Conservation (phyloP, 208 protist species). For the Leishmania aethiopica region DNA sequence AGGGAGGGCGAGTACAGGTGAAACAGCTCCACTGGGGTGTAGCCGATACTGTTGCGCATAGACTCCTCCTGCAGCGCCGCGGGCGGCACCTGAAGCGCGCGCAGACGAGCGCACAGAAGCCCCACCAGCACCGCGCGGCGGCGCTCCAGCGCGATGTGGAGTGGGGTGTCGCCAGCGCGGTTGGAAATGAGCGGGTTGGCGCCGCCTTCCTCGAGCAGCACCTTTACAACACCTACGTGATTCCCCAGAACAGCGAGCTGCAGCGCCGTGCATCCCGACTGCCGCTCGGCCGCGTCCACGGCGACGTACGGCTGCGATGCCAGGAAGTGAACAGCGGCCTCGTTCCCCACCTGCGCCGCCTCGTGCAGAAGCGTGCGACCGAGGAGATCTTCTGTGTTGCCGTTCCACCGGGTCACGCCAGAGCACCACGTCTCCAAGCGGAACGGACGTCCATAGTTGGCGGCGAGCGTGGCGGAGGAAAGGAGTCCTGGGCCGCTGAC, state of each 20-base stretch:
- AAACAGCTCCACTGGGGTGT: conserved; percentile 68
- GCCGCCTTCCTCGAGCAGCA: conserved; percentile 49
- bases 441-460: conserved; percentile 39
- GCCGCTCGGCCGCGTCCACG: conserved; percentile 49
- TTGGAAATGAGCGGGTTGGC: conserved; percentile 32
- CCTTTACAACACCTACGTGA: conserved; percentile 41
- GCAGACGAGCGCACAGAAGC: conserved; percentile 57
- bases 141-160: conserved; percentile 67
- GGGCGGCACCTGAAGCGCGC: conserved; percentile 26
- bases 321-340: conserved; percentile 58
- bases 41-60: conserved; percentile 48
- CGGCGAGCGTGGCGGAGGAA: conserved; percentile 19
- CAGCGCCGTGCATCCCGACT: conserved; percentile 61
- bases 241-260: conserved; percentile 61
- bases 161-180: conserved; percentile 49
- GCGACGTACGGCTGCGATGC: conserved; percentile 61
- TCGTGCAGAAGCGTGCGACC: conserved; percentile 84
- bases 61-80: conserved; percentile 19
- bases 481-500: conserved; percentile 13
- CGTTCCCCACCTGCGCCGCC: conserved; percentile 51
- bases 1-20: conserved; percentile 55
- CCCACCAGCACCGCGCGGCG: conserved; percentile 53
- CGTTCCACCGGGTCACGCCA: conserved; percentile 70
- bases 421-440: conserved; percentile 30
- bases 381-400: conserved; percentile 71